phyloP scores from a whole-genome alignment of 2,329 filamentous ascomycete species.

The Trichophyton rubrum region DNA sequence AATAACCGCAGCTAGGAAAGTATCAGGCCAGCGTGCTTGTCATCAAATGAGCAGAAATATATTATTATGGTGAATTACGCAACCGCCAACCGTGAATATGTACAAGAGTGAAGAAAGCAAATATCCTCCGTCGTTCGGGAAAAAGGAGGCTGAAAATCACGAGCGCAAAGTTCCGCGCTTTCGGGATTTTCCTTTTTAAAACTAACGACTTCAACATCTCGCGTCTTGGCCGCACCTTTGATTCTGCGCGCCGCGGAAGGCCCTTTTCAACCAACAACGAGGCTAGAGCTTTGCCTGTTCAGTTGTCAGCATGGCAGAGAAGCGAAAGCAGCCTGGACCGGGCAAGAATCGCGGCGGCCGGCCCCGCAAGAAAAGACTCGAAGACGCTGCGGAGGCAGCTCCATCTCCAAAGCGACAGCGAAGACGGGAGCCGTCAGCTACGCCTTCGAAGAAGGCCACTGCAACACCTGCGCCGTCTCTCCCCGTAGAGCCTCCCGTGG shows the following conservation, averaged over 20 bases:
- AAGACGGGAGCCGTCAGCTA: slow-evolving; percentile 14
- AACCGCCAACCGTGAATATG: too few species aligned
- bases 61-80: too few species aligned
- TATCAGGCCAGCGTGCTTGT: too few species aligned
- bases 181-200: not conserved
- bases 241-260: not conserved
- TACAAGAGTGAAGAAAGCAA: too few species aligned
- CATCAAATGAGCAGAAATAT: too few species aligned
- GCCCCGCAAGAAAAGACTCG: slow-evolving; percentile 31
- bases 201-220: not conserved
- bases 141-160: not conserved
- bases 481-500: slow-evolving; percentile 14
- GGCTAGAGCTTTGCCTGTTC: not conserved
- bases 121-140: not conserved
- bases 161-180: not conserved
- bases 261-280: not conserved
- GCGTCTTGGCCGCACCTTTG: not conserved
- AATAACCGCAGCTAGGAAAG: too few species aligned
- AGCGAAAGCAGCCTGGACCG: slow-evolving; percentile 32
- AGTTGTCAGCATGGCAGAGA: slow-evolving; percentile 27
- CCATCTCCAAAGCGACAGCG: slow-evolving; percentile 10
- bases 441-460: slow-evolving; percentile 21
- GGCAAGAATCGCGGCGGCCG: slow-evolving; percentile 31
- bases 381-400: slow-evolving; percentile 23
- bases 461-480: slow-evolving; percentile 18